Base-by-base conservation (phyloP, 441 rosid genomes). In the Omphalea diandra region DNA sequence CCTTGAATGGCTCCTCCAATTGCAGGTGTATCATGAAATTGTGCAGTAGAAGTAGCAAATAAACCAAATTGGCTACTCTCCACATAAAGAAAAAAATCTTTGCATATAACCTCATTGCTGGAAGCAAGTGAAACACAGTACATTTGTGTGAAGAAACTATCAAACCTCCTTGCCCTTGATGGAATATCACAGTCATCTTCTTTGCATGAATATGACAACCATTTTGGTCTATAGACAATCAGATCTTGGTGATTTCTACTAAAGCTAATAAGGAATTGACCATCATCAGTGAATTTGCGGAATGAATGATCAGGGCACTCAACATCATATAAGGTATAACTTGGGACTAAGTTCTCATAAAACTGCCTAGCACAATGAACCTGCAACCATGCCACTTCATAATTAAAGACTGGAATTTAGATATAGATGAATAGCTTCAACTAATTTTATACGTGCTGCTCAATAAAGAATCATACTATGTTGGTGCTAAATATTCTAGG, bases 241-340 rank as follows among this genome's bases (percentile, higher is more conserved):
- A 95, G 85, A 54, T 89, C 96, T 84, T 85, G 97, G 55, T 82
- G 83, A 66, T 87, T 95, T 65, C 95, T 86, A 75, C 97, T 89
- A 83, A 95, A 93, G 73, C 89, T 87, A 62, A 95, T 84, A 74
- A 95, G 98, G 85, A 82, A 95, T 54, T 81, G 95, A 59, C 98
- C 99, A 66, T 93, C 98, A 76, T 90, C 96, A 2, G 97, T 93
- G 88, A 95, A 88, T 80, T 95, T 95, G 18, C 95, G 91, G 77
- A 93, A 93, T 36, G 88, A 86, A 77, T 88, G 89, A 74, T 95
- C 98, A 0, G 97, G 99, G 73, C 90, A 89, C 60, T 90, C 94
- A 40, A 95, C 83, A 54, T 95, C 99, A 73, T 90, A 90, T 69
- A 89, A 75, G 18, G 98, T 93, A 69, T 33, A 82, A 83, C 88